Conservation (phyloP, 2,329 filamentous ascomycete genomes). For the Alternaria longipes region DNA sequence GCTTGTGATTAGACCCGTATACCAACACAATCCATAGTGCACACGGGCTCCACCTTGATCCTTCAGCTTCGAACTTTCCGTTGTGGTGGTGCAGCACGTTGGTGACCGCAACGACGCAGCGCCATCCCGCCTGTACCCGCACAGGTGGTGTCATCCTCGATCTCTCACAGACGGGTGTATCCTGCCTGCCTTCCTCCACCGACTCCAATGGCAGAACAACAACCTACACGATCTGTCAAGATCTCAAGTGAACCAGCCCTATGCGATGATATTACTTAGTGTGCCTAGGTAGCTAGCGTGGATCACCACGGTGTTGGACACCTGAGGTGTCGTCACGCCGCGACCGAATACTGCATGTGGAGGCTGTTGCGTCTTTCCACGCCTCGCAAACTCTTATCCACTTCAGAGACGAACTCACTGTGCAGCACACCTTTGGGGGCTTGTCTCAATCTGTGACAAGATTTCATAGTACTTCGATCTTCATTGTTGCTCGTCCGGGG, state of each 20-base stretch:
- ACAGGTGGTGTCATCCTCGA: not conserved
- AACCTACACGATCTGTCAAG: not conserved
- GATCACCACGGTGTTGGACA: conserved; percentile 1
- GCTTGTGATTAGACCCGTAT: not conserved
- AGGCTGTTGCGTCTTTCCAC: conserved; percentile 2
- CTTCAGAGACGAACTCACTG: conserved; percentile 1
- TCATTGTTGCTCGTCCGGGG: conserved; percentile 11
- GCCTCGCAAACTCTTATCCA: conserved; percentile 13
- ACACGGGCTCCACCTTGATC: not conserved
- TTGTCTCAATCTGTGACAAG: conserved; percentile 14
- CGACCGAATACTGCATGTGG: conserved; percentile 2
- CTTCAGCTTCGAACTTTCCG: conserved; percentile 2
- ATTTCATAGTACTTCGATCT: conserved; percentile 2
- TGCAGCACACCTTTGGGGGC: conserved; percentile 9
- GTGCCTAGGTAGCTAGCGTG: conserved; percentile 38
- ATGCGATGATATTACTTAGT: not conserved
- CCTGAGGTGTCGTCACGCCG: conserved; percentile 1
- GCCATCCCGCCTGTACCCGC: not conserved
- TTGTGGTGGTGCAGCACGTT: not conserved
- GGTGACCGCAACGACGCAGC: not conserved
- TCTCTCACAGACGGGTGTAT: not conserved
- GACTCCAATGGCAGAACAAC: not conserved
- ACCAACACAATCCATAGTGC: not conserved
- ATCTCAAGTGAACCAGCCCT: not conserved
- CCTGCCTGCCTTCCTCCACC: not conserved